Base-by-base conservation (phyloP, 2,329 filamentous ascomycete species). In the Aspergillus sclerotialis region DNA sequence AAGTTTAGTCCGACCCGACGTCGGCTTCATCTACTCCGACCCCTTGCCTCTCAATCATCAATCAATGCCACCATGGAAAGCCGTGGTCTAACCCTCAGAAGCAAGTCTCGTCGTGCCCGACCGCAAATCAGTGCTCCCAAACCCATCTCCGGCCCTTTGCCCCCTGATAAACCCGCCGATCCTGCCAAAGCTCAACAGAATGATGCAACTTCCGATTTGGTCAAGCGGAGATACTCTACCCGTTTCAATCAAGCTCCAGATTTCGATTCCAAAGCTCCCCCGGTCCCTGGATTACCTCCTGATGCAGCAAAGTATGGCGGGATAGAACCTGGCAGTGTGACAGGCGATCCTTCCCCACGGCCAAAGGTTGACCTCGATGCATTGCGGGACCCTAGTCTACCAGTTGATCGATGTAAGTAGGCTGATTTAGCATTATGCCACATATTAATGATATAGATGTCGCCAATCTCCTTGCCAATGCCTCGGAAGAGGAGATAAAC, bases 141-240 rank as follows among this genome's bases (percentile, higher is more conserved):
- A 50, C 73, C 74, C 55, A 76, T 78, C 49, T 59, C 62, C 19
- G 60, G 45, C 24, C 65, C 49, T 51, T 53, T 58, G 43, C 61
- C 44, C 48, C 44, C 60, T 33, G 52, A 53, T 35, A 53, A 47
- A 55, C 48, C 53, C 26, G 39, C 55, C 36, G 44, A 53, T 31
- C 44, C 46, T 33, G 53, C 43, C 25, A 55, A 53, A 5, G 59
- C 63, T 25, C 63, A 65, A 42, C 55, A 64, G 37, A 67, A 64
- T 35, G 67, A 58, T 37, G 72, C 75, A 49, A 81, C 79, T 27
- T 76, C 78, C 12, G 90, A 98, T 60, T 71, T 96, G 35, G 89
- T 98, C 39, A 96, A 96, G 68, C 77, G 88, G 49, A 75, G 92
- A 49, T 98, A 96, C 64, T 96, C 92, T 25, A 89, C 89, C 27